Base-by-base conservation (phyloP, 2,329 filamentous ascomycete genomes). In the Talaromyces marneffei region DNA sequence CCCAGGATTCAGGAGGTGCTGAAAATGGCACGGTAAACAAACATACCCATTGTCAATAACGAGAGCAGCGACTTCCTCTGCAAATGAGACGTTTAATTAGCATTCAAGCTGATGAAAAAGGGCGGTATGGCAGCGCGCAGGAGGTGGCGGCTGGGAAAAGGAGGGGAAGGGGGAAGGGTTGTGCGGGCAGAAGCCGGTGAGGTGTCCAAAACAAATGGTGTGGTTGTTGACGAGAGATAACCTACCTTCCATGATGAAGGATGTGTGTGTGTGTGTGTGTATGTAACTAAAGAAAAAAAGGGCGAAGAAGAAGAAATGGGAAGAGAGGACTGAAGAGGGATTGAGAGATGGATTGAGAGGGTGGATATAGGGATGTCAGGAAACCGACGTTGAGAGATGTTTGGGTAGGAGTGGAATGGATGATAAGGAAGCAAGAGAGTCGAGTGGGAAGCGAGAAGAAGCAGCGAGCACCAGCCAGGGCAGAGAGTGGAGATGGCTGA, bases 11-110 rank as follows among this genome's bases (percentile, higher is more conserved):
- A 68, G 72, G 69, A 64, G 67, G 64, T 59, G 52, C 62, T 62
- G 27, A 9, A 35, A 65, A 65, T 57, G 48, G 64, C 68, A 65
- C 65, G 65, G 70, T 71, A 68, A 69, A 70, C 74, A 82, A n/a
- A 84, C 92, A 91, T 93, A 99, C 94, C 94, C 94, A 97, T 99
- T 99, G 92, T 99, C 94, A 85, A 99, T 97, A 83, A 99, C 94
- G 91, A 99, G 92, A 82, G 94, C 94, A 82, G 94, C 94, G 83
- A 99, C 94, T 91, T 99, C 94, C 87, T 99, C 94, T 97, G 79
- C 81, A 82, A 67, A 66, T 65, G 66, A 71, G 66, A 77, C 70
- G 59, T 69, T 64, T 68, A 35, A 75, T 79, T 71, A 79, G 77
- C 72, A 67, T 68, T 57, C 60, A 44, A 27, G 62, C 16, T 18